Evolutionary conservation across 306 rosid species (phyloP).

Genomic region (Prinsepia uniflora): DNA sequence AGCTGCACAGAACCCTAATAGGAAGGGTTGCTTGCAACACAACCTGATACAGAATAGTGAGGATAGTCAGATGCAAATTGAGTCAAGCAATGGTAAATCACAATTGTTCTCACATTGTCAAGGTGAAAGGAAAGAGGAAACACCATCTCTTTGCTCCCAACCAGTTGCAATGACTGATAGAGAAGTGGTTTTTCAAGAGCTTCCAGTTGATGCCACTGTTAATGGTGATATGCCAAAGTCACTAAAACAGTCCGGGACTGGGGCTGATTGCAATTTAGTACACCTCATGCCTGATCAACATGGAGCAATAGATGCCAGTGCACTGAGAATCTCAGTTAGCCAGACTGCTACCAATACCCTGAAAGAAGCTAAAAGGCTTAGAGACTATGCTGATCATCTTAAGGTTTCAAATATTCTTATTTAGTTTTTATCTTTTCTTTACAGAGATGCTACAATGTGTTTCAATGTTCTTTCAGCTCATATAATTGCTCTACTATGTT

Average conservation of each 20-base stretch:
- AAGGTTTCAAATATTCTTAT: slow-evolving; percentile 54
- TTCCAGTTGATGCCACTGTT: slow-evolving; percentile 29
- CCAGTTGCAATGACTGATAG: slow-evolving; percentile 34
- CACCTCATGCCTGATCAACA: slow-evolving; percentile 37
- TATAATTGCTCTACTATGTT: slow-evolving; percentile 15
- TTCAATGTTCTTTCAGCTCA: slow-evolving; percentile 14
- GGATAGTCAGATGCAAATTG: slow-evolving; percentile 28
- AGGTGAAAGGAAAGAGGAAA: slow-evolving; percentile 35
- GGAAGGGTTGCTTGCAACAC: slow-evolving; percentile 26
- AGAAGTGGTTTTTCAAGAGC: slow-evolving; percentile 34
- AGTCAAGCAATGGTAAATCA: slow-evolving; percentile 40
- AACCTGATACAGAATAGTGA: slow-evolving; percentile 39
- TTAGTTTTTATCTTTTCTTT: slow-evolving; percentile 27
- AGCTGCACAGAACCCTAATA: slow-evolving; percentile 30
- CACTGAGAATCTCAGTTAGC: slow-evolving; percentile 40
- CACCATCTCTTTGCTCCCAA: slow-evolving; percentile 18
- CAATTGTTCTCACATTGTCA: slow-evolving; percentile 29
- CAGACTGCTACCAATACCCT: slow-evolving; percentile 43
- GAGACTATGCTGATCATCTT: slow-evolving; percentile 53
- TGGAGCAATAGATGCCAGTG: slow-evolving; percentile 23
- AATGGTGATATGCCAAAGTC: slow-evolving; percentile 37
- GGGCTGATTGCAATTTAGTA: slow-evolving; percentile 25
- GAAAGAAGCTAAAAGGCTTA: slow-evolving; percentile 58
- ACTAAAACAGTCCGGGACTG: slow-evolving; percentile 32
- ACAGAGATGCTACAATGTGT: slow-evolving; percentile 19